These are phyloP conservation scores for Fusarium sp. DNA, from an alignment of 2,329 filamentous ascomycete genomes.

Conservation along the genomic window DNA sequence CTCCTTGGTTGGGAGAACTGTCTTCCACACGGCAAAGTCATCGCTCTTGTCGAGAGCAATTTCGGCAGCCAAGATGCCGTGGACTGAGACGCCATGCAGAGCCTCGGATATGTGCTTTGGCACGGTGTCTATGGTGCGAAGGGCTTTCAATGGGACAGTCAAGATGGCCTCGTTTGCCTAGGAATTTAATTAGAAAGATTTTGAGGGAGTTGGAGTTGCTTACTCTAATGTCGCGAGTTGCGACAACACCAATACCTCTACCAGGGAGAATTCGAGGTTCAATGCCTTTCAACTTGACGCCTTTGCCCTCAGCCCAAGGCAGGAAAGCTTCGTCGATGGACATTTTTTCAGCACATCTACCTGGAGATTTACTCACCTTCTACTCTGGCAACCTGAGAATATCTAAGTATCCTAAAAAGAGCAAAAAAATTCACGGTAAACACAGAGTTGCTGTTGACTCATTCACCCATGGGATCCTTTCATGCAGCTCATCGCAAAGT, in stretches of 20 bases:
- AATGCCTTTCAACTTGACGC: slow-evolving; percentile 65
- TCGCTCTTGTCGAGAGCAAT: slow-evolving; percentile 66
- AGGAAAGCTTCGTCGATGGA: slow-evolving; percentile 57
- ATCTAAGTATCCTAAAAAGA: background rate
- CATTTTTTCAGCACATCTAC: slow-evolving; percentile 25
- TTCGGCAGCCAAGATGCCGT: slow-evolving; percentile 78
- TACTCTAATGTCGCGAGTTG: slow-evolving; percentile 75
- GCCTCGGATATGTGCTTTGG: slow-evolving; percentile 64
- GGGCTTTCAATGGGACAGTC: slow-evolving; percentile 71
- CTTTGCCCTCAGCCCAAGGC: slow-evolving; percentile 70
- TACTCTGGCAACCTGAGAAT: no score
- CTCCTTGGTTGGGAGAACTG: slow-evolving; percentile 71
- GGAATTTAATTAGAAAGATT: background rate
- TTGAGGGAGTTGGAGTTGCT: background rate
- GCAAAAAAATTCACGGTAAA: background rate
- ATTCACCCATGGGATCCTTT: background rate
- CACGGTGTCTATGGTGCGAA: slow-evolving; percentile 73
- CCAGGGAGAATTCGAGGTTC: slow-evolving; percentile 74
- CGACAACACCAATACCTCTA: slow-evolving; percentile 82
- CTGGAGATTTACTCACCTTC: background rate
- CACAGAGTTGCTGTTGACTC: slow-evolving; percentile 13
- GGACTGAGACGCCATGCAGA: slow-evolving; percentile 70
- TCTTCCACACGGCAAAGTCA: slow-evolving; percentile 69
- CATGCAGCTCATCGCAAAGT: slow-evolving; percentile 5
- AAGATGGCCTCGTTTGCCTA: slow-evolving; percentile 68